phyloP scores from a whole-genome alignment of 306 rosid genomes.

The Styphnolobium japonicum region DNA sequence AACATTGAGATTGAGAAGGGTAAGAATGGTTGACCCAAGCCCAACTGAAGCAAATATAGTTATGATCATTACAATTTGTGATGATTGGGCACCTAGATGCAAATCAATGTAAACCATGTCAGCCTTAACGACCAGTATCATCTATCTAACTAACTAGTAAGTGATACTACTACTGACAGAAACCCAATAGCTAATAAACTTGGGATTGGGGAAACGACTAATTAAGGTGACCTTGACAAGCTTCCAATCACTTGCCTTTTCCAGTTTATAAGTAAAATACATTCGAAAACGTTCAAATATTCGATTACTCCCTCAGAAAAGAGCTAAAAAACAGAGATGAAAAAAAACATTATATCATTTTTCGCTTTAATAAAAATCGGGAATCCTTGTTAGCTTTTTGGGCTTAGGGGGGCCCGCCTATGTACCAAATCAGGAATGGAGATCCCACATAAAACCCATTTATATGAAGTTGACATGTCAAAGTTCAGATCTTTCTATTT shows the following conservation, averaged over 20 bases:
- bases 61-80: not conserved
- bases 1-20: no score
- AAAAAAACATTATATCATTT: not conserved
- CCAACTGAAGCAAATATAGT: not conserved
- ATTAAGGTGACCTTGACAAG: no score
- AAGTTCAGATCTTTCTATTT: not conserved
- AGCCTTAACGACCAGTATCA: not conserved
- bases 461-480: not conserved
- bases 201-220: not conserved
- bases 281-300: not conserved
- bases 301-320: not conserved
- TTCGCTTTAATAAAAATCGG: no score
- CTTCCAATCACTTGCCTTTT: not conserved
- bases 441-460: not conserved
- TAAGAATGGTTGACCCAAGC: no score
- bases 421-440: no score
- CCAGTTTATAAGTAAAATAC: not conserved
- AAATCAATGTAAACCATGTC: conserved; percentile 5
- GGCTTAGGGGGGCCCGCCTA: no score
- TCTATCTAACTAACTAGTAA: not conserved
- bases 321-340: not conserved
- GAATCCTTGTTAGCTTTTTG: no score
- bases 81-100: not conserved
- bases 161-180: not conserved
- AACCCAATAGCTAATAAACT: not conserved